These are phyloP conservation scores for Candida michaelii DNA, from an alignment of 805 yeast genomes.

Conservation along the genomic window DNA sequence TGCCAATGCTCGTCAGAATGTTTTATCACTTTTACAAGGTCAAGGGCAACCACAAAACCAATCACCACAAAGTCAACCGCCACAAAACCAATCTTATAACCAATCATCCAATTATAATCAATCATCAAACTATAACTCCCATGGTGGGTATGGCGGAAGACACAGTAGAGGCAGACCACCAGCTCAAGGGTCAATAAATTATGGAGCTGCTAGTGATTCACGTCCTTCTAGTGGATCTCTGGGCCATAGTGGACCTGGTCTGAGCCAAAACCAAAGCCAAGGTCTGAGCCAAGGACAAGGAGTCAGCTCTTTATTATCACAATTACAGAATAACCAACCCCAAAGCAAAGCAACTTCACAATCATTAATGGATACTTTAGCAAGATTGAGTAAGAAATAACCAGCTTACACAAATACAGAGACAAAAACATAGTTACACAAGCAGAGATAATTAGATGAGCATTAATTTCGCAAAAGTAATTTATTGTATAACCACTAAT, in stretches of 20 bases:
- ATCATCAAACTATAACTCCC: neutral
- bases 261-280: neutral
- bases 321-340: conserved; percentile 8
- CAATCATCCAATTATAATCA: neutral
- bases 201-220: conserved; percentile 10
- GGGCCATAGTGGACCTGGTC: neutral
- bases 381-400: conserved; percentile 33
- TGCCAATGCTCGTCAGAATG: conserved; percentile 33
- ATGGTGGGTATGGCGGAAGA: conserved; percentile 2
- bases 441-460: too few species aligned
- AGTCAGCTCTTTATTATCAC: conserved; percentile 14
- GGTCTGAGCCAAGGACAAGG: conserved; percentile 1
- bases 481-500: conserved; percentile 16
- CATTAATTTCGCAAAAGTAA: too few species aligned
- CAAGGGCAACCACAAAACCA: conserved; percentile 20
- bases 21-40: conserved; percentile 31
- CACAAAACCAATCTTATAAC: too few species aligned
- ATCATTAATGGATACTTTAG: conserved; percentile 37
- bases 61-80: conserved; percentile 1
- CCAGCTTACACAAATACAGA: neutral
- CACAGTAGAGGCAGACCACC: conserved; percentile 5
- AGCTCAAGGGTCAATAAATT: conserved; percentile 9
- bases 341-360: conserved; percentile 17
- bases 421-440: neutral
- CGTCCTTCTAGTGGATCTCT: neutral